A percentile compares a stretch with the other conserved stretches of the same genome.
Conservation (phyloP, 2,329 filamentous ascomycete species). For the Aquanectria penicillioides region DNA sequence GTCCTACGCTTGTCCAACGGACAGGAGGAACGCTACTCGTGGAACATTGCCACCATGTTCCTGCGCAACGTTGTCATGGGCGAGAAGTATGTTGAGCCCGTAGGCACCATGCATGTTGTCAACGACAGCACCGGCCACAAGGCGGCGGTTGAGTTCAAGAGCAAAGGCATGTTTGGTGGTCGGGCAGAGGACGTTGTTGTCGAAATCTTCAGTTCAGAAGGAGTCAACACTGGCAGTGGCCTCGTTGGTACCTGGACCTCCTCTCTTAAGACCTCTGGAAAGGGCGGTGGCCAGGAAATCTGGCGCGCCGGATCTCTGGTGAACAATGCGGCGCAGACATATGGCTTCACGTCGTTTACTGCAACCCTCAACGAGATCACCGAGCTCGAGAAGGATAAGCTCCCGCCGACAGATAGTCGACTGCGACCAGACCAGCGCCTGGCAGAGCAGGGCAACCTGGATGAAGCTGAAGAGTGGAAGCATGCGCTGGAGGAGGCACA, state of each 20-base stretch:
- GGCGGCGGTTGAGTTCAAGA: constrained; percentile 89
- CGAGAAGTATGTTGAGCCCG: constrained; percentile 97
- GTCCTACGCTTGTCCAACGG: constrained; percentile 73
- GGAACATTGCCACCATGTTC: constrained; percentile 89
- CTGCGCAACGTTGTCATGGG: constrained; percentile 96
- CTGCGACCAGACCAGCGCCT: constrained; percentile 89
- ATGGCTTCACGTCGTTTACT: constrained; percentile 89
- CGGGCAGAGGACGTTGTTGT: constrained; percentile 89
- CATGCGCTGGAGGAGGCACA: constrained; percentile 87
- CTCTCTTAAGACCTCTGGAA: constrained; percentile 72
- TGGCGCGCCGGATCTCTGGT: constrained; percentile 86
- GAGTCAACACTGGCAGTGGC: constrained; percentile 71
- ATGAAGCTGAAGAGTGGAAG: constrained; percentile 86
- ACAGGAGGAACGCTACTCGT: constrained; percentile 85
- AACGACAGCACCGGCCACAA: constrained; percentile 88
- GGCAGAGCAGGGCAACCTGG: constrained; percentile 82
- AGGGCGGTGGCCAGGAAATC: constrained; percentile 70
- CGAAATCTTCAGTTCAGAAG: constrained; percentile 75
- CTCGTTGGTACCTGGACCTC: constrained; percentile 88
- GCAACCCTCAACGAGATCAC: constrained; percentile 91
- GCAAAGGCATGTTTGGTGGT: constrained; percentile 96
- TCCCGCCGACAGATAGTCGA: constrained; percentile 85
- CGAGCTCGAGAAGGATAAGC: constrained; percentile 74
- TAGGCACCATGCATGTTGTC: constrained; percentile 85
- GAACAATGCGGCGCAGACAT: constrained; percentile 80